Evolutionary conservation across 2,329 filamentous ascomycete species (phyloP), one percentile per base, ranked within the genome.

Genomic region (Clonostachys chloroleuca): DNA sequence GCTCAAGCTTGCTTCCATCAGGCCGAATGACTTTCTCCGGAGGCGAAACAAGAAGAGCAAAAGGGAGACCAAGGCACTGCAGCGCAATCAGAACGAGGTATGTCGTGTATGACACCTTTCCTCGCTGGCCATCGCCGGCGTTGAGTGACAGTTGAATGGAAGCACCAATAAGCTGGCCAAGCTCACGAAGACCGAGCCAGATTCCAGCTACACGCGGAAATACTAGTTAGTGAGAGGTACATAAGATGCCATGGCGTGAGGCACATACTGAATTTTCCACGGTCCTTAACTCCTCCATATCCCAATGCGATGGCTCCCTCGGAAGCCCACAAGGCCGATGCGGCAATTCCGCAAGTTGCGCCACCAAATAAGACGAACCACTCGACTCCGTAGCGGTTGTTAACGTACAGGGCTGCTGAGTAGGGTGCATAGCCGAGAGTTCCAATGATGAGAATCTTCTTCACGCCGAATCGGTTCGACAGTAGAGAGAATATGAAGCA

Each of bases 341-440:
- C 75, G 0, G 63, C 72, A n/a, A 77, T 57, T 16, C 75, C 75
- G 50, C 74, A 78, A 5, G 69, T 64, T 0, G 69, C 73, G 6
- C 73, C 70, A 5, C 75, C 75, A 5, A 78, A 55, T 0, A 76
- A 61, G 3, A 79, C 73, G 41, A 78, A 71, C 75, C 75, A 79
- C 14, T 68, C 72, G 40, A 72, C 73, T 6, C 76, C 77, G 47
- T 68, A 77, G 4, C 72, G 63, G 56, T 77, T 76, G 52, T 76
- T 76, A 47, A 66, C 69, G 52, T 78, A 78, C 1, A 78, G 59
- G 1, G 70, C 66, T 2, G 72, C 73, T 0, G 61, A 62, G 48
- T 78, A 78, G 14, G 76, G 54, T 0, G 73, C 72, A 47, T 77
- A 78, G 1, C 74, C 75, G 2, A 74, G 57, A 1, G 72, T 70